Evolutionary conservation across 1,284 basidiomycete species (phyloP).

Genomic region (Cryptococcus sp.): DNA sequence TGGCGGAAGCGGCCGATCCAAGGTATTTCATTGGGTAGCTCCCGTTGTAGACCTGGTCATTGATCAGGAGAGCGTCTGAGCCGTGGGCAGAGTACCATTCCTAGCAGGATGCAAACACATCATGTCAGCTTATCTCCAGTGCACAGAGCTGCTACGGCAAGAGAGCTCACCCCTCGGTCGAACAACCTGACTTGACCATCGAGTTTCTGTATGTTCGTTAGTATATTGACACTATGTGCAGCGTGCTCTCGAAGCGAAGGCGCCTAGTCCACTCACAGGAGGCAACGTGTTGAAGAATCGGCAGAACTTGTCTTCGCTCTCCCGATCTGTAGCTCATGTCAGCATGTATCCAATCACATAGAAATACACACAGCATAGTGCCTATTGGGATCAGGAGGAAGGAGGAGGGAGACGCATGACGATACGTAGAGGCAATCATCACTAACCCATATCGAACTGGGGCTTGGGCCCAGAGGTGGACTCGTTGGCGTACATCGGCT

Average conservation of each 20-base stretch:
- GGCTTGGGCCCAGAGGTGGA: slow-evolving; percentile 44
- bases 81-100: slow-evolving; percentile 90
- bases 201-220: slow-evolving; percentile 39
- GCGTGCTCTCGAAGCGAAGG: no score
- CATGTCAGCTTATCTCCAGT: not conserved
- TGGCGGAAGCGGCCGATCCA: slow-evolving; percentile 65
- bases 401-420: no score
- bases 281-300: slow-evolving; percentile 70
- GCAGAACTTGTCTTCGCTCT: slow-evolving; percentile 73
- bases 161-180: slow-evolving; percentile 59
- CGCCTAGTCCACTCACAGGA: slow-evolving; percentile 27
- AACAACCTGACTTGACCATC: slow-evolving; percentile 76
- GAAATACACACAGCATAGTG: not conserved
- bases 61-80: slow-evolving; percentile 82
- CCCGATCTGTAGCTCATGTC: slow-evolving; percentile 53
- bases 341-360: slow-evolving; percentile 2
- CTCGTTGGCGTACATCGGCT: slow-evolving; percentile 53
- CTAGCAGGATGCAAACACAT: slow-evolving; percentile 38
- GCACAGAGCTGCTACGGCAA: not conserved
- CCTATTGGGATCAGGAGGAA: no score
- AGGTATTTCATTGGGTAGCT: slow-evolving; percentile 68
- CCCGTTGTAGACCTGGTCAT: slow-evolving; percentile 69
- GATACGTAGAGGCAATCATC: no score
- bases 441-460: slow-evolving; percentile 50
- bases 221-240: not conserved